phyloP scores from a whole-genome alignment of 2,329 filamentous ascomycete species.

The Sarocladium kiliense region DNA sequence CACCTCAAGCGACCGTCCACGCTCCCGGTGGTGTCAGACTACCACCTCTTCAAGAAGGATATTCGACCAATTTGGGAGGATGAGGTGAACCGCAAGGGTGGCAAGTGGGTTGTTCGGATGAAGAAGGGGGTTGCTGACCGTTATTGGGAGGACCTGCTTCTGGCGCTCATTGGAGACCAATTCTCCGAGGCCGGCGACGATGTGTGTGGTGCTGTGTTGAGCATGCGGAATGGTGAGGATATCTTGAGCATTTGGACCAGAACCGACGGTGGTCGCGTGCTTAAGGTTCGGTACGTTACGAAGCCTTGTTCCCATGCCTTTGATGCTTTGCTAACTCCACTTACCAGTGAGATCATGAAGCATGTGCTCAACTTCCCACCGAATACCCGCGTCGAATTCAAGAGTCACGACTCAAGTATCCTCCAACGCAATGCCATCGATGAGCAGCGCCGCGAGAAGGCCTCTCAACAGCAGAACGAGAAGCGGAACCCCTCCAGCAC shows the following conservation, averaged over 20 bases:
- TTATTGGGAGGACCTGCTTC: constrained; percentile 91
- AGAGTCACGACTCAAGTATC: constrained; percentile 94
- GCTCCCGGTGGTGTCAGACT: constrained; percentile 90
- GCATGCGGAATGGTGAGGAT: constrained; percentile 91
- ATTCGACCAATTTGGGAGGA: constrained; percentile 98
- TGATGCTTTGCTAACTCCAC: neutral
- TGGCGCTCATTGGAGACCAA: constrained; percentile 89
- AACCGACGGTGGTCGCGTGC: constrained; percentile 85
- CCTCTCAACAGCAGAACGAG: constrained; percentile 40
- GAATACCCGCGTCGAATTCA: constrained; percentile 90
- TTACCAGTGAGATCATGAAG: constrained; percentile 81
- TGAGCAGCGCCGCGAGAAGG: constrained; percentile 85
- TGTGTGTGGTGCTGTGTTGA: constrained; percentile 90
- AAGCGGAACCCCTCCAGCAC: constrained; percentile 27
- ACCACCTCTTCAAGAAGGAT: constrained; percentile 95
- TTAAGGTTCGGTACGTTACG: constrained; percentile 80
- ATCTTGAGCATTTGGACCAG: constrained; percentile 97
- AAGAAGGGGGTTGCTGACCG: constrained; percentile 97
- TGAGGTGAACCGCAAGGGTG: constrained; percentile 90
- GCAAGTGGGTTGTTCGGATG: constrained; percentile 94
- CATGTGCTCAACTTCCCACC: constrained; percentile 78
- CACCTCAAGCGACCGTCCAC: constrained; percentile 86
- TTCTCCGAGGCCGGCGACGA: constrained; percentile 91
- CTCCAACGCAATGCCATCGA: constrained; percentile 86
- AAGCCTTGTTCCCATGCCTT: too few species aligned